These are phyloP conservation scores for Neocallimastix lanati DNA, from an alignment of 192 early-diverging fungal species.

Conservation along the genomic window DNA sequence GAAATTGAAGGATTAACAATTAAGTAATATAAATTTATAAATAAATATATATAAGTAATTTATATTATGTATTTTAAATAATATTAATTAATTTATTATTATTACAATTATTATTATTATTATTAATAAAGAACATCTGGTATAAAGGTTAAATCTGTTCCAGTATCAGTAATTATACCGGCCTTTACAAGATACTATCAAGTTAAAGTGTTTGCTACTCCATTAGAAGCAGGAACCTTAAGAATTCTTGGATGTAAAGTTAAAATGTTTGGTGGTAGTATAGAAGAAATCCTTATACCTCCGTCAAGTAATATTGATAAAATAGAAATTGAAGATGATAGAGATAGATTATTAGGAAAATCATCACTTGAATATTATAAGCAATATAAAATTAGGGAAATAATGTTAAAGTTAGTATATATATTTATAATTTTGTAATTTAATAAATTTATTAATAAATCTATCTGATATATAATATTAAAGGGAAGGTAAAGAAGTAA, in stretches of 20 bases:
- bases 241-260: constrained; percentile 35
- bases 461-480: no score
- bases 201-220: constrained; percentile 42
- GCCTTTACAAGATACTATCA: constrained; percentile 31
- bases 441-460: no score
- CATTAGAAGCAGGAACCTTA: constrained; percentile 34
- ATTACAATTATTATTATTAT: background rate
- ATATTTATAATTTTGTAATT: no score
- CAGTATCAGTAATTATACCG: constrained; percentile 39
- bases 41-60: no score
- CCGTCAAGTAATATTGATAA: constrained; percentile 16
- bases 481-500: background rate
- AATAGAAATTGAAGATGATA: constrained; percentile 16
- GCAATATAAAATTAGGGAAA: constrained; percentile 5
- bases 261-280: background rate
- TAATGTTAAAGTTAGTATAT: background rate
- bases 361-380: constrained; percentile 6
- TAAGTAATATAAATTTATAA: constrained; percentile 15
- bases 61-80: no score
- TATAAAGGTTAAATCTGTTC: constrained; percentile 31
- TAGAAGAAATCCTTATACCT: constrained; percentile 10
- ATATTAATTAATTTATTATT: no score
- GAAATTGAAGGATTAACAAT: constrained; percentile 48
- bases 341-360: constrained; percentile 9
- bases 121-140: constrained; percentile 29